Evolutionary conservation across 1,284 basidiomycete genomes (phyloP).

Genomic region (Cutaneotrichosporon dermatis): DNA sequence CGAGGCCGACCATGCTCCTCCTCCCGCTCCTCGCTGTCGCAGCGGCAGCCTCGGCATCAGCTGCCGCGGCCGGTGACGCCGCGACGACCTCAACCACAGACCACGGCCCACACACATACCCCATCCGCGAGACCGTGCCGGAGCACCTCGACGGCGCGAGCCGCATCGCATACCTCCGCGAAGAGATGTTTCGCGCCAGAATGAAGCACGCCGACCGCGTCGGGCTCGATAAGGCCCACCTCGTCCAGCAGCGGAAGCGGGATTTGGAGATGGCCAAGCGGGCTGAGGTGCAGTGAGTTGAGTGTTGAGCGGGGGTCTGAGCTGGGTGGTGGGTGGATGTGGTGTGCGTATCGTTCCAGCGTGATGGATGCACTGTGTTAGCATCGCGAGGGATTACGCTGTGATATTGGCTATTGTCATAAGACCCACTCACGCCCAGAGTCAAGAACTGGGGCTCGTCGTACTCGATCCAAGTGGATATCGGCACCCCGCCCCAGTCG

Average conservation of each 20-base stretch:
- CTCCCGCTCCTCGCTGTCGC: neutral
- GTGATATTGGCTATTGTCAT: neutral
- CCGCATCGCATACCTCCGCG: neutral
- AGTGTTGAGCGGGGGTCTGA: no score
- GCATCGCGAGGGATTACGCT: no score
- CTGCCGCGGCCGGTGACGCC: no score
- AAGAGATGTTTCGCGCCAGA: neutral
- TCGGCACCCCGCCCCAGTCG: constrained; percentile 50
- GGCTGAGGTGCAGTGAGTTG: no score
- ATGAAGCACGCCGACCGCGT: neutral
- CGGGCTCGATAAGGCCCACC: neutral
- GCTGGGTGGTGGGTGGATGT: no score
- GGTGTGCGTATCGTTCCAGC: no score
- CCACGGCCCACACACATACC: neutral
- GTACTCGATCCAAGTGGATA: constrained; percentile 31
- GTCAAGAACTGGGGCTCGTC: constrained; percentile 36
- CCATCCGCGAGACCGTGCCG: neutral
- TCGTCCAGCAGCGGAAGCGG: no score
- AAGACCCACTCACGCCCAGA: constrained; percentile 14
- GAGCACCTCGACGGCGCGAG: neutral
- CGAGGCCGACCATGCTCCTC: neutral
- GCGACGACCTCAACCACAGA: neutral
- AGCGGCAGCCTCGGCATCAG: no score
- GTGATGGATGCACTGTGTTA: no score
- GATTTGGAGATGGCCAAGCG: no score